These are phyloP conservation scores for Tetrastigma voinierianum DNA, from an alignment of 164 flowering plant genomes.

Conservation along the genomic window DNA sequence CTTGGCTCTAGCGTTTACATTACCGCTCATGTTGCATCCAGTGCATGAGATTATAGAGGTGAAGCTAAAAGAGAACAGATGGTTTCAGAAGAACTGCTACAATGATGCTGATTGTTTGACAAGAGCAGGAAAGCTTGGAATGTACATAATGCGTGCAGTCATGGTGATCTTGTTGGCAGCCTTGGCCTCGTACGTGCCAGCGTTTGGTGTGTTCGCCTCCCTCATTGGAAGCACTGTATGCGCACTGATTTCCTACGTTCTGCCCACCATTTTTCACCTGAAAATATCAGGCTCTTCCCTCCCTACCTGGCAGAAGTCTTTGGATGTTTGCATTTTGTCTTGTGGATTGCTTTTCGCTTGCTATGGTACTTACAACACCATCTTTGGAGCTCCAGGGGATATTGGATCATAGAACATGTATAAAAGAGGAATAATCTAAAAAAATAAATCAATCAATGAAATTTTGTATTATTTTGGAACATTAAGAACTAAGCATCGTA, in stretches of 20 bases:
- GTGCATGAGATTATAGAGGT: conserved; percentile 35
- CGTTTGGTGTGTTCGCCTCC: conserved; percentile 28
- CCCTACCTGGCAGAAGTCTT: conserved; percentile 24
- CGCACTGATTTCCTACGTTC: conserved; percentile 33
- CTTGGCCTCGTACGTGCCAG: conserved; percentile 34
- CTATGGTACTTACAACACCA: conserved; percentile 31
- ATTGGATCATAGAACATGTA: not conserved
- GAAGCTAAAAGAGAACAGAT: conserved; percentile 11
- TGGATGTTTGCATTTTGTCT: conserved; percentile 22
- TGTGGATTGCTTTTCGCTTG: conserved; percentile 35
- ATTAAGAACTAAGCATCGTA: too few relatives aligned
- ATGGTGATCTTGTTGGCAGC: conserved; percentile 23
- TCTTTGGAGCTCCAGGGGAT: conserved; percentile 20
- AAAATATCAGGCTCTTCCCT: conserved; percentile 21
- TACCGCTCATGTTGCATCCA: conserved; percentile 38
- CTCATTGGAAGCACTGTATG: conserved; percentile 39
- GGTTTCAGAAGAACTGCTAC: conserved; percentile 16
- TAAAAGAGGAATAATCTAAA: too few relatives aligned
- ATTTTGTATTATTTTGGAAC: too few relatives aligned
- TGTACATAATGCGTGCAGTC: conserved; percentile 16
- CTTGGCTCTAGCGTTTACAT: conserved; percentile 34
- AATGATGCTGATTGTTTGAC: not conserved
- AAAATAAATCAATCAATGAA: too few relatives aligned
- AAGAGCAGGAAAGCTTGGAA: conserved; percentile 5
- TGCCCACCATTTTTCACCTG: conserved; percentile 35